Evolutionary conservation across 257 asterid genomes (phyloP), one percentile per base, ranked within the genome.

Genomic region (Apocynum venetum): DNA sequence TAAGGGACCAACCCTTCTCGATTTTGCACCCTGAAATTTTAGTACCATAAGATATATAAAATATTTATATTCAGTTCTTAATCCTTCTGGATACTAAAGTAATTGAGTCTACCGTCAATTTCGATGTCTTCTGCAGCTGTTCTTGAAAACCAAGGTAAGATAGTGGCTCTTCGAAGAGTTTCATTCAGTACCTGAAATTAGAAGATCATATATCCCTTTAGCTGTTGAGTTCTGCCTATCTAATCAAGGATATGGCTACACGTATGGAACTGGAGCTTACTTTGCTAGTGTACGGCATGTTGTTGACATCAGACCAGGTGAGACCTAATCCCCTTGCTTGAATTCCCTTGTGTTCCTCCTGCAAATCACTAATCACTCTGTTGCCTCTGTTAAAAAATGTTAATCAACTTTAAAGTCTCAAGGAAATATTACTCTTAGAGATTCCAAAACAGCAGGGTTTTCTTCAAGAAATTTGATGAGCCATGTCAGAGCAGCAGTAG

Each of bases 401-500:
- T 1, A 55, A 76, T 4, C 65, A 40, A 46, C 71, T 31, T 53
- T 9, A 59, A 10, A 5, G 20, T 6, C 13, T 25, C 72, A 49
- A 41, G 63, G 72, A n/a, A 35, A 67, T 76, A 78, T 80, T 91
- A 93, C 97, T 81, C 96, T 84, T 72, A 93, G 83, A 66, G 83
- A 85, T 82, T 93, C 89, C 84, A 93, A 80, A 46, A 82, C 96
- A 46, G 61, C 85, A 63, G 92, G 94, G 65, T 91, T 93, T 85
- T 91, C 94, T 83, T 81, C 96, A 36, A 89, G 92, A 78, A 85
- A 91, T 77, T 93, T 91, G 86, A 89, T 77, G 43, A 89, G 86
- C 97, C 97, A 93, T 60, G 97, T 91, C 67, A 93, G 83, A 68
- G 87, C 97, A 77, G 97, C 97, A 69, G 97, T 91, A 13, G 97